Evolutionary conservation across 2,329 filamentous ascomycete species (phyloP).

Genomic region (Calonectria fujianensis): DNA sequence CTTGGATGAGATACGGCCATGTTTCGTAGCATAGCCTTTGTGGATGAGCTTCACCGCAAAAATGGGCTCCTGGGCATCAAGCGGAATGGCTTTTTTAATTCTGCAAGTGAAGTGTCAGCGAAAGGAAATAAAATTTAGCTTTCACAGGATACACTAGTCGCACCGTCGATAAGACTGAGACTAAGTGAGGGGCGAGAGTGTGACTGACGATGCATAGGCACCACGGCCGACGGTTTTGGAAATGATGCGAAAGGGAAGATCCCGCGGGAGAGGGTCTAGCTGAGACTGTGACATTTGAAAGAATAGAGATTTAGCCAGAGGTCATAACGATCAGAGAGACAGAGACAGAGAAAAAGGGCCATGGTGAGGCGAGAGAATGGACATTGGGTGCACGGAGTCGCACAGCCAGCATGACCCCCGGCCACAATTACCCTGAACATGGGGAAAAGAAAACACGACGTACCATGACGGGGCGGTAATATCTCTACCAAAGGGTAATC

Average conservation of each 20-base stretch:
- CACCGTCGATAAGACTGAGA: not conserved
- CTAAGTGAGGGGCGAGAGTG: constrained; percentile 27
- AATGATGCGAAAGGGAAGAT: constrained; percentile 94
- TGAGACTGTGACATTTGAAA: constrained; percentile 83
- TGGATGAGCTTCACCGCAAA: constrained; percentile 99
- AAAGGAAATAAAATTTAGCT: not conserved
- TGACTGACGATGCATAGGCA: constrained; percentile 92
- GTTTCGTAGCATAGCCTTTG: constrained; percentile 92
- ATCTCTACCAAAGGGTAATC: constrained; percentile 24
- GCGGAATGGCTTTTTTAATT: constrained; percentile 93
- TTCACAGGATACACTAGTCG: not conserved
- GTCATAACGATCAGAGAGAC: not conserved
- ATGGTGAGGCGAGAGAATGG: not conserved
- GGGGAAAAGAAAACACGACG: constrained; percentile 33
- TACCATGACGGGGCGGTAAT: constrained; percentile 44
- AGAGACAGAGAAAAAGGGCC: constrained; percentile 26
- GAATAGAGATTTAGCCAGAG: constrained; percentile 9
- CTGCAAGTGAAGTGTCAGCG: constrained; percentile 65
- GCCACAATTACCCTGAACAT: constrained; percentile 2
- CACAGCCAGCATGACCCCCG: constrained; percentile 21
- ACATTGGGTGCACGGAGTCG: constrained; percentile 4
- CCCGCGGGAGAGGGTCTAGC: constrained; percentile 86
- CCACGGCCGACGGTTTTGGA: constrained; percentile 98
- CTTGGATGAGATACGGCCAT: constrained; percentile 91
- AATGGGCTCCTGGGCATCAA: constrained; percentile 80